These are phyloP conservation scores for Phytophthora boehmeriae DNA, from an alignment of 352 stramenopile genomes.

Conservation along the genomic window DNA sequence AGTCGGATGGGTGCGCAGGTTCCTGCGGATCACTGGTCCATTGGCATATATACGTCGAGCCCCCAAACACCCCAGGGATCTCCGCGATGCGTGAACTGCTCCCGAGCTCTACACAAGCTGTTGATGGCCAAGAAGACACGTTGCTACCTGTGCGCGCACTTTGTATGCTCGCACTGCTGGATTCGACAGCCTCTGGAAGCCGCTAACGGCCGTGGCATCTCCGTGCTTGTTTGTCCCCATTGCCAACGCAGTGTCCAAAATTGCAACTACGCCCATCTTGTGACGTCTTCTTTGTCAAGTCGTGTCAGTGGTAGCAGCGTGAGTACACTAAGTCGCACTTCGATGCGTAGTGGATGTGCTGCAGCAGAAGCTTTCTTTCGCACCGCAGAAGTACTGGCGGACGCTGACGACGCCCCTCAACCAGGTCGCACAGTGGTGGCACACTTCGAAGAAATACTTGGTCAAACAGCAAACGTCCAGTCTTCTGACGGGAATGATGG, in stretches of 20 bases:
- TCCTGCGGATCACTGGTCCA: slow-evolving; percentile 13
- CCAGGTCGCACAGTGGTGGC: slow-evolving; percentile 22
- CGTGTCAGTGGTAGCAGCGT: slow-evolving; percentile 17
- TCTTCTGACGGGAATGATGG: not conserved
- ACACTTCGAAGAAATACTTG: slow-evolving; percentile 18
- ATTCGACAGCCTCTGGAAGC: slow-evolving; percentile 34
- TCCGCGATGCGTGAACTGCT: slow-evolving; percentile 54
- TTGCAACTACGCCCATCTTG: slow-evolving; percentile 44
- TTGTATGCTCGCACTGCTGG: slow-evolving; percentile 41
- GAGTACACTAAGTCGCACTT: slow-evolving; percentile 22
- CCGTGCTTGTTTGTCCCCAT: slow-evolving; percentile 45
- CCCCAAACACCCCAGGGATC: not conserved
- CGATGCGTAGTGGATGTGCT: slow-evolving; percentile 2
- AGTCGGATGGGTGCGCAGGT: slow-evolving; percentile 16
- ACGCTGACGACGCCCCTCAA: slow-evolving; percentile 10
- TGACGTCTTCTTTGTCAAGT: slow-evolving; percentile 16
- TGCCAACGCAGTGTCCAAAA: slow-evolving; percentile 51
- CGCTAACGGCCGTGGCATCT: slow-evolving; percentile 26
- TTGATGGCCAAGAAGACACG: slow-evolving; percentile 34
- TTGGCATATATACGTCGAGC: slow-evolving; percentile 5
- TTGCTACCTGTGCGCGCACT: slow-evolving; percentile 42
- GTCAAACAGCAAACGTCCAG: slow-evolving; percentile 1
- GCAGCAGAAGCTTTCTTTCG: slow-evolving; percentile 6
- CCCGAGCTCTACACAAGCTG: slow-evolving; percentile 35
- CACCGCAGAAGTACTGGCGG: slow-evolving; percentile 13